These are phyloP conservation scores for Thalassiosira profunda DNA, from an alignment of 108 stramenopile genomes.

Conservation along the genomic window DNA sequence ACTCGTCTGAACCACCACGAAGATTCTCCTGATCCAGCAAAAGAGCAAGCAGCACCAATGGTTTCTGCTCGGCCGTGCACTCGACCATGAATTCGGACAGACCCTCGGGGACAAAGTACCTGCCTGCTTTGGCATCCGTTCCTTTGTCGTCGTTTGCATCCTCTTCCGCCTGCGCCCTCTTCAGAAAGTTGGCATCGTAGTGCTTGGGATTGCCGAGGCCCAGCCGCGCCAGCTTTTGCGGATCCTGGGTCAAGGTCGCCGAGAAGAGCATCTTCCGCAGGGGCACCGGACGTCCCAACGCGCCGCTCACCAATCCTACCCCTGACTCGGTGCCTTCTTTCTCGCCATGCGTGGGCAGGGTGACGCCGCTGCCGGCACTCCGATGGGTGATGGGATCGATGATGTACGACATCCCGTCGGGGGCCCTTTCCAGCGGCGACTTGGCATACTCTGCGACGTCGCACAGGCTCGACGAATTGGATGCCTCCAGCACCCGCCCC, in stretches of 20 bases:
- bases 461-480: constrained; percentile 36
- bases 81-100: constrained; percentile 53
- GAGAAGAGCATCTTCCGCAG: constrained; percentile 80
- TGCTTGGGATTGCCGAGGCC: constrained; percentile 89
- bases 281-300: constrained; percentile 29
- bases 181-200: constrained; percentile 81
- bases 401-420: constrained; percentile 26
- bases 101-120: constrained; percentile 51
- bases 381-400: constrained; percentile 60
- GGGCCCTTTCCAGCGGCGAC: constrained; percentile 36
- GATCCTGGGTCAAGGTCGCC: constrained; percentile 95
- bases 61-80: constrained; percentile 73
- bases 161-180: constrained; percentile 25
- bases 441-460: constrained; percentile 36
- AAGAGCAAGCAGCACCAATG: constrained; percentile 88
- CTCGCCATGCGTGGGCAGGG: too few species aligned
- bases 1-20: neutral
- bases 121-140: constrained; percentile 19
- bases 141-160: constrained; percentile 51
- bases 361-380: constrained; percentile 30
- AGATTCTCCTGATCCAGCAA: constrained; percentile 55
- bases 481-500: constrained; percentile 71
- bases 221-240: constrained; percentile 92
- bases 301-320: constrained; percentile 10
- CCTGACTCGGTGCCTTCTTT: neutral